A percentile compares a stretch with the other conserved stretches of the same genome.
phyloP scores from a whole-genome alignment of 2,329 filamentous ascomycete genomes.

The Phialophora expanda region DNA sequence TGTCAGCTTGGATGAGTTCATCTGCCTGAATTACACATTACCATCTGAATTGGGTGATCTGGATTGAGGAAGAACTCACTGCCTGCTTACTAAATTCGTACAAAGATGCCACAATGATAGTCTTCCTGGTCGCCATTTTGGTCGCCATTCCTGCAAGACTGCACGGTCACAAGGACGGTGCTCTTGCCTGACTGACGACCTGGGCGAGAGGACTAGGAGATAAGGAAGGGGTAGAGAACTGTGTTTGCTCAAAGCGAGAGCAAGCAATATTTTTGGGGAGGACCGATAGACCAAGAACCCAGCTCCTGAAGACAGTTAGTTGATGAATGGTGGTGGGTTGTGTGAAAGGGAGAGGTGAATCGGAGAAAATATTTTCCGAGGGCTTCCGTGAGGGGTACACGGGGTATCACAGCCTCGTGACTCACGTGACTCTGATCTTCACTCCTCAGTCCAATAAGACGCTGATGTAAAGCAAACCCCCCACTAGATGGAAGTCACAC shows the following conservation, averaged over 20 bases:
- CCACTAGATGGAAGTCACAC: not conserved
- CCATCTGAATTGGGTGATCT: not conserved
- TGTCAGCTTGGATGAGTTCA: conserved; percentile 28
- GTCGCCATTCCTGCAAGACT: conserved; percentile 17
- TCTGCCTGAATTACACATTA: conserved; percentile 18
- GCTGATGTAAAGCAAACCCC: not conserved
- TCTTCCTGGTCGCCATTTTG: conserved; percentile 24
- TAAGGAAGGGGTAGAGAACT: not conserved
- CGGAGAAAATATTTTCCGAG: conserved; percentile 24
- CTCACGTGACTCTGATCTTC: not conserved
- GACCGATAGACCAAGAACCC: not conserved
- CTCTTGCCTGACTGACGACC: conserved; percentile 8
- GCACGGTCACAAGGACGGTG: not conserved
- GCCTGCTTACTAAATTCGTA: conserved; percentile 28
- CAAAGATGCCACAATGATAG: conserved; percentile 28
- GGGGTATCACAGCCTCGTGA: conserved; percentile 28
- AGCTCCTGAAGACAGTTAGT: not conserved
- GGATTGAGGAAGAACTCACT: conserved; percentile 14
- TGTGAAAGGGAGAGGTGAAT: not conserved
- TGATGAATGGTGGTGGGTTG: not conserved
- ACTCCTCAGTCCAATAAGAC: not conserved
- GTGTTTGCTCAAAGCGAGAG: not conserved
- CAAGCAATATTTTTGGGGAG: not conserved
- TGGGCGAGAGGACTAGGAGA: not conserved
- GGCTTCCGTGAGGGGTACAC: conserved; percentile 15